These are phyloP conservation scores for Hyaloscypha finlandica DNA, from an alignment of 495 filamentous ascomycete genomes.

Conservation along the genomic window DNA sequence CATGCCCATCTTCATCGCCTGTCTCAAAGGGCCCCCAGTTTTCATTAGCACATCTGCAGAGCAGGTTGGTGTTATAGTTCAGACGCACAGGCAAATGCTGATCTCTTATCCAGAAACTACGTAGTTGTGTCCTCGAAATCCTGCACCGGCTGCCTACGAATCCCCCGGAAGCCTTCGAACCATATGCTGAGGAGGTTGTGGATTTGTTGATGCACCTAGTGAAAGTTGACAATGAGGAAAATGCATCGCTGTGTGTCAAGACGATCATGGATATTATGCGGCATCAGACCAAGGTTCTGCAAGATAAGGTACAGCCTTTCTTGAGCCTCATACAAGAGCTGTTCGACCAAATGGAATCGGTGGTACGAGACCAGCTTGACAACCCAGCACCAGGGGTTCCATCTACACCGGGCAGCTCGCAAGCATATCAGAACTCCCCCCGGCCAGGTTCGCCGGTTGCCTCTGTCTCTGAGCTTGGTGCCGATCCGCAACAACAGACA, in stretches of 20 bases:
- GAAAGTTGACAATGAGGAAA: constrained; percentile 93
- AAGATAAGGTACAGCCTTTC: constrained; percentile 81
- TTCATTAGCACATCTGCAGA: constrained; percentile 87
- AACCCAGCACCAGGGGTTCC: constrained; percentile 66
- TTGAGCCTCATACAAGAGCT: constrained; percentile 91
- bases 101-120: constrained; percentile 65
- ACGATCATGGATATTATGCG: constrained; percentile 95
- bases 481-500: constrained; percentile 74
- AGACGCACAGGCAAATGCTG: constrained; percentile 17
- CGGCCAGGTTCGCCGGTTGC: constrained; percentile 87
- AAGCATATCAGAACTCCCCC: constrained; percentile 73
- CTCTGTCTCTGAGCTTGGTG: constrained; percentile 70
- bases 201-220: constrained; percentile 87
- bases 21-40: constrained; percentile 83
- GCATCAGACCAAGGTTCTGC: constrained; percentile 80
- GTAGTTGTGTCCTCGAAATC: constrained; percentile 91
- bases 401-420: constrained; percentile 70
- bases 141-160: constrained; percentile 85
- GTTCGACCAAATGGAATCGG: constrained; percentile 90
- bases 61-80: constrained; percentile 53
- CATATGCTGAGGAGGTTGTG: constrained; percentile 81
- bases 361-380: constrained; percentile 92
- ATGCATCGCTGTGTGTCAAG: constrained; percentile 96
- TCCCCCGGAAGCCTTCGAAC: constrained; percentile 78
- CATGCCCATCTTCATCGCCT: constrained; percentile 85